Percentiles rank a stretch among this genome's conserved stretches.
Evolutionary conservation across 2,329 filamentous ascomycete genomes (phyloP).

Genomic region (Colletotrichum gigasporum): DNA sequence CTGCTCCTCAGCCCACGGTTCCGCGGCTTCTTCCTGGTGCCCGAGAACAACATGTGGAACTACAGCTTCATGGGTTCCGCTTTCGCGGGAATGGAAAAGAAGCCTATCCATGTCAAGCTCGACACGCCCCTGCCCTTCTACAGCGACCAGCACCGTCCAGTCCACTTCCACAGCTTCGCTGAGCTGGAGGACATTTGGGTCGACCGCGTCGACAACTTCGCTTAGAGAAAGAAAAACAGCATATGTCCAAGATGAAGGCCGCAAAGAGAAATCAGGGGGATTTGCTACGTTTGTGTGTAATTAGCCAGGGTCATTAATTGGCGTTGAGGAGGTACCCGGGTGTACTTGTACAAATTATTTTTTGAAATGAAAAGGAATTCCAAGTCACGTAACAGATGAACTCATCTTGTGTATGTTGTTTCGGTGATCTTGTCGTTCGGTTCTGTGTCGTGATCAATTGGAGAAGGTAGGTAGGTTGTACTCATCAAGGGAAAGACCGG

Average conservation of each 20-base stretch:
- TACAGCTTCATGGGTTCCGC: conserved; percentile 97
- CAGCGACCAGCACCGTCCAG: conserved; percentile 87
- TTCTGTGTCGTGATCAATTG: too few species aligned
- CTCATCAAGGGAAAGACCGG: too few species aligned
- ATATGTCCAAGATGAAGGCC: too few species aligned
- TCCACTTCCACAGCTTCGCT: conserved; percentile 97
- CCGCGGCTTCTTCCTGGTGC: conserved; percentile 94
- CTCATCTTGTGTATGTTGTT: too few species aligned
- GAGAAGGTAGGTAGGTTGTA: too few species aligned
- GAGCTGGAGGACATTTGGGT: conserved; percentile 98
- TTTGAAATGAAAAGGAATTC: too few species aligned
- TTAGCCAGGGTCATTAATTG: background rate
- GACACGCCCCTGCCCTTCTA: conserved; percentile 93
- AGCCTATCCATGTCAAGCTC: conserved; percentile 88
- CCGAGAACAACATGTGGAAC: conserved; percentile 92
- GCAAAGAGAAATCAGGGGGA: too few species aligned
- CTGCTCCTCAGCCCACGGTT: conserved; percentile 92
- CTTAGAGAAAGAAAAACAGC: too few species aligned
- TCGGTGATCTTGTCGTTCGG: too few species aligned
- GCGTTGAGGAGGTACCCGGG: conserved; percentile 11
- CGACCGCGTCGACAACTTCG: conserved; percentile 92
- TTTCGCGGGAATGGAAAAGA: conserved; percentile 91
- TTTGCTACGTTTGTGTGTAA: background rate
- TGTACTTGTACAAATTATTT: too few species aligned
- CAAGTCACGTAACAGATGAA: too few species aligned